These are phyloP conservation scores for Ophiosphaerella herpotricha DNA, from an alignment of 2,329 filamentous ascomycete genomes.

Conservation along the genomic window DNA sequence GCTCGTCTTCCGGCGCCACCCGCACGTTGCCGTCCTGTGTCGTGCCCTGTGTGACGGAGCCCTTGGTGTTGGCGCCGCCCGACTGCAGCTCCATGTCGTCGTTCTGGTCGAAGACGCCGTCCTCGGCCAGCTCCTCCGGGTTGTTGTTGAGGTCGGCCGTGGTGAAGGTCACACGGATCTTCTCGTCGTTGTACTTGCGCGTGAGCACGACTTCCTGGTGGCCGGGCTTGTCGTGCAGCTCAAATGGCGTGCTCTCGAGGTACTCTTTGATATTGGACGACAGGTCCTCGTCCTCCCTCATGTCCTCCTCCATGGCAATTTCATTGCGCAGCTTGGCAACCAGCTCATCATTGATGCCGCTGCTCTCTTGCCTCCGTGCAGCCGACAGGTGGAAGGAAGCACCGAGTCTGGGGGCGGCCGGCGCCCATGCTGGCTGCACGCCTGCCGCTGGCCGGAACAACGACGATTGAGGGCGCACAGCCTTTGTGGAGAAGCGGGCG, in stretches of 20 bases:
- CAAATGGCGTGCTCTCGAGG: slow-evolving; percentile 80
- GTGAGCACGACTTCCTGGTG: slow-evolving; percentile 86
- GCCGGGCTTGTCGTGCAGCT: slow-evolving; percentile 77
- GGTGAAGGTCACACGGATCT: slow-evolving; percentile 84
- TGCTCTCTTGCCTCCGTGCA: slow-evolving; percentile 41
- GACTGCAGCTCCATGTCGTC: slow-evolving; percentile 53
- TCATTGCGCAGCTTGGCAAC: slow-evolving; percentile 74
- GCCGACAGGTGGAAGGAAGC: slow-evolving; percentile 52
- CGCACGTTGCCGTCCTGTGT: slow-evolving; percentile 58
- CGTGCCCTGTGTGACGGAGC: slow-evolving; percentile 59
- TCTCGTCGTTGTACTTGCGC: slow-evolving; percentile 84
- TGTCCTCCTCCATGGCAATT: slow-evolving; percentile 71
- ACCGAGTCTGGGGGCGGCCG: slow-evolving; percentile 37
- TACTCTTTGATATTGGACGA: slow-evolving; percentile 85
- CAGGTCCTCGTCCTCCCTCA: slow-evolving; percentile 72
- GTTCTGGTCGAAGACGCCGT: slow-evolving; percentile 51
- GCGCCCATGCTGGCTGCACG: slow-evolving; percentile 41
- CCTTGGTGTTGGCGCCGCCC: slow-evolving; percentile 62
- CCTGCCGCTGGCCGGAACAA: slow-evolving; percentile 40
- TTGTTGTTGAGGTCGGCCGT: slow-evolving; percentile 75
- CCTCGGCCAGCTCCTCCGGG: slow-evolving; percentile 56
- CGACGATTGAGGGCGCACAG: slow-evolving; percentile 42
- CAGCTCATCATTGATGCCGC: slow-evolving; percentile 71
- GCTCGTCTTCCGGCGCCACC: slow-evolving; percentile 62
- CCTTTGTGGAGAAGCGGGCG: slow-evolving; percentile 47